Base-by-base conservation (phyloP, 805 yeast genomes). In the Saccharomycopsis sp. region DNA sequence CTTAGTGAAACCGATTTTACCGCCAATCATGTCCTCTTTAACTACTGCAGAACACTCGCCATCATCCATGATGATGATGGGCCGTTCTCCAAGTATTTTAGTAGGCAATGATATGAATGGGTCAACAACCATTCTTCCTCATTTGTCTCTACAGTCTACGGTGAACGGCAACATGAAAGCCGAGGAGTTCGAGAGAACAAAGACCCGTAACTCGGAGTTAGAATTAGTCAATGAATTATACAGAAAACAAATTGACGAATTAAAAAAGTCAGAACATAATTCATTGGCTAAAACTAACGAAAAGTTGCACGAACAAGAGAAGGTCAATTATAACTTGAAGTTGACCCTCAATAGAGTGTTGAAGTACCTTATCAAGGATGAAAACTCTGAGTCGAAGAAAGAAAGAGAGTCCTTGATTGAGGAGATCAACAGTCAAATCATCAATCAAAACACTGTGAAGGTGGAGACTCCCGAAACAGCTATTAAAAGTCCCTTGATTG, bases 191-290 rank as follows among this genome's bases (percentile, higher is more conserved):
- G 73, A 74, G 38, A 74, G 71, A 56, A 73, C 92, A 62, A 82
- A 83, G 63, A 89, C 97, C 0, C 78, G 96, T 59, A 89, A 92
- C 22, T 82, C 87, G 12, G 98, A 93, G 69, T 78, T 93, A 62
- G 98, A 93, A 69, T 76, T 92, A 50, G 96, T 93, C 47, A 92
- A 91, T 66, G 97, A 92, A 68, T 74, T 93, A 59, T 89, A 90
- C 74, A 82, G 89, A 65, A 82, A 93, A 3, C 81, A 96, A 64
- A 89, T 93, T 51, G 76, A 80, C 69, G 97, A 93, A 68, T 76
- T 93, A 63, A 97, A 93, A 23, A 22, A 17, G 2, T 14, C 22
- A 3, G 51, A 50, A 22, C 38, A 38, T n/a, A 20, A 25, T 3
- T 29, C 34, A 15, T 54, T 54, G 19, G 12, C 35, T 5, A 54